Evolutionary conservation across 129 eudicot species (phyloP).

Genomic region (Ambrosia artemisiifolia): DNA sequence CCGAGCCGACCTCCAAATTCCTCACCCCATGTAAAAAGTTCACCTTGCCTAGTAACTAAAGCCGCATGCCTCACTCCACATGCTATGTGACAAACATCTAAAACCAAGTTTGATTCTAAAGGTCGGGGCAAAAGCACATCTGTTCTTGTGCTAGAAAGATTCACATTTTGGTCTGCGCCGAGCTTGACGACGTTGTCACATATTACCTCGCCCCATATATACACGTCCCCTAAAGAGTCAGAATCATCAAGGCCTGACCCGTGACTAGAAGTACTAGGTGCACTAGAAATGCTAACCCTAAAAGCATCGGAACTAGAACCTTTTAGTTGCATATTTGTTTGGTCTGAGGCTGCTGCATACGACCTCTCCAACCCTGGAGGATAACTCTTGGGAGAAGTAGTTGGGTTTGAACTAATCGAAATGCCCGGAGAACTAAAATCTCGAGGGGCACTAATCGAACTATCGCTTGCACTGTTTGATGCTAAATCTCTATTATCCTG

Average conservation of each 20-base stretch:
- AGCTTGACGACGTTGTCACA: slow-evolving; percentile 58
- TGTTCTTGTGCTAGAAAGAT: slow-evolving; percentile 46
- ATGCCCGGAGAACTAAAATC: slow-evolving; percentile 65
- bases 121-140: slow-evolving; percentile 81
- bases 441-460: slow-evolving; percentile 59
- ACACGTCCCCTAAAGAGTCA: slow-evolving; percentile 87
- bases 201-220: slow-evolving; percentile 94
- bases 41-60: slow-evolving; percentile 82
- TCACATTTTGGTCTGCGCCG: slow-evolving; percentile 49
- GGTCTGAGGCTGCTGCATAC: slow-evolving; percentile 61
- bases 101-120: slow-evolving; percentile 69
- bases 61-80: slow-evolving; percentile 94
- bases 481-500: slow-evolving; percentile 80
- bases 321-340: slow-evolving; percentile 77
- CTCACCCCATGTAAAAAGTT: slow-evolving; percentile 91
- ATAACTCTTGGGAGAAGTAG: slow-evolving; percentile 59
- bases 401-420: slow-evolving; percentile 51
- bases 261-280: slow-evolving; percentile 92
- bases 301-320: slow-evolving; percentile 79
- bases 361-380: slow-evolving; percentile 51
- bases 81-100: slow-evolving; percentile 78
- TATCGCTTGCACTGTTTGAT: slow-evolving; percentile 72
- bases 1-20: slow-evolving; percentile 97
- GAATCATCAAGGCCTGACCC: slow-evolving; percentile 84
- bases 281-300: slow-evolving; percentile 94